Evolutionary conservation across 2,329 filamentous ascomycete genomes (phyloP).

Genomic region (Neofusicoccum sp.): DNA sequence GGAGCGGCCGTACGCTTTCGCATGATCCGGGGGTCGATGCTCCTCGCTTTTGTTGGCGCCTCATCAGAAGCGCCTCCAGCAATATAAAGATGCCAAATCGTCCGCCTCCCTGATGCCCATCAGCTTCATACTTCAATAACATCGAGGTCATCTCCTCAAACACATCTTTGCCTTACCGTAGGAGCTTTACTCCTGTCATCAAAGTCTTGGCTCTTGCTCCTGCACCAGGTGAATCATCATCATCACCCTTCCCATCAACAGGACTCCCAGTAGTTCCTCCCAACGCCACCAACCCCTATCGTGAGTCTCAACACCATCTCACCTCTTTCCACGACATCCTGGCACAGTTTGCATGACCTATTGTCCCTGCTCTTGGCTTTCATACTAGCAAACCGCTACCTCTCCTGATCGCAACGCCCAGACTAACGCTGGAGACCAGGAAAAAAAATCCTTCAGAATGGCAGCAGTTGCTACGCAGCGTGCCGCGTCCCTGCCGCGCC

Average conservation of each 20-base stretch:
- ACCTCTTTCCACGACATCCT: background rate
- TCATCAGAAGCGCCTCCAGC: background rate
- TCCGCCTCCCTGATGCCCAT: background rate
- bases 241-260: background rate
- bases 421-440: background rate
- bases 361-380: background rate
- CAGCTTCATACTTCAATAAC: conserved; percentile 4
- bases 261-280: background rate
- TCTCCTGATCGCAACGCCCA: background rate
- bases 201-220: conserved; percentile 1
- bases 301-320: background rate
- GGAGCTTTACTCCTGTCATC: background rate
- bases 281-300: background rate
- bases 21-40: conserved; percentile 12
- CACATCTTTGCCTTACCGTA: background rate
- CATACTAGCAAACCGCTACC: background rate
- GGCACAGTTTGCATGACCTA: background rate
- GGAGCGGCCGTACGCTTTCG: background rate
- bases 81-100: conserved; percentile 8
- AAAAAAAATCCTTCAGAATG: conserved; percentile 23
- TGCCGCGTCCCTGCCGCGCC: conserved; percentile 29
- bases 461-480: conserved; percentile 31
- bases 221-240: background rate
- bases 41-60: conserved; percentile 2
- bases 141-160: background rate